Evolutionary conservation across 495 filamentous ascomycete species (phyloP).

Genomic region (Podospora sp.): DNA sequence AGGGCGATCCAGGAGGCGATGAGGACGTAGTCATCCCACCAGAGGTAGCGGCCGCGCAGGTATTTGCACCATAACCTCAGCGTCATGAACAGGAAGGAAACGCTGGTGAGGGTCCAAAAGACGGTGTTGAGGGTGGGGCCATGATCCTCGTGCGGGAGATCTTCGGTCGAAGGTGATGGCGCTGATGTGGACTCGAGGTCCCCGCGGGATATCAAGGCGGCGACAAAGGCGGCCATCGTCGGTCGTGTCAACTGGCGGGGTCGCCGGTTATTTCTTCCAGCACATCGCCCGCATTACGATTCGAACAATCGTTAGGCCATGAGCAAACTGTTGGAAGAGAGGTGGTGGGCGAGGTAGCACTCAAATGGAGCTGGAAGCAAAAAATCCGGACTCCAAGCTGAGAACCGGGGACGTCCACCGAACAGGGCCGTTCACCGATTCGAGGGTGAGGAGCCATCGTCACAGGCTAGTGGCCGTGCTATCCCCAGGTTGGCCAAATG

Average conservation of each 20-base stretch:
- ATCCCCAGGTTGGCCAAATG: background rate
- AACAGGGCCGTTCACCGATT: background rate
- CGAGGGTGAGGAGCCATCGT: background rate
- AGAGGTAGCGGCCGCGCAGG: constrained; percentile 26
- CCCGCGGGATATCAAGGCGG: background rate
- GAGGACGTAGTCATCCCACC: constrained; percentile 40
- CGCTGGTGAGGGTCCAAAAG: constrained; percentile 37
- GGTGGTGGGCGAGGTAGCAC: background rate
- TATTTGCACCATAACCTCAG: constrained; percentile 38
- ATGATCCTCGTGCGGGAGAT: constrained; percentile 24
- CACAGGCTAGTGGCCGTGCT: background rate
- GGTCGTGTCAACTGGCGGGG: background rate
- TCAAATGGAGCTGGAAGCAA: background rate
- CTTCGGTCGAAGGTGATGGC: constrained; percentile 2
- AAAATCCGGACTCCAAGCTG: too few species aligned
- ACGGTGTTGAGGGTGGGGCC: constrained; percentile 38
- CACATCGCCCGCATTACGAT: background rate
- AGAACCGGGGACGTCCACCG: background rate
- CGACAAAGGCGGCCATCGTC: background rate
- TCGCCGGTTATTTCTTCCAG: background rate
- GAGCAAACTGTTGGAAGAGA: background rate
- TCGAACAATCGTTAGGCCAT: background rate
- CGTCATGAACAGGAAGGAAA: constrained; percentile 31
- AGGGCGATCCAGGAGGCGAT: constrained; percentile 34
- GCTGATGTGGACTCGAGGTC: too few species aligned